These are phyloP conservation scores for Backusella tarrabulga DNA, from an alignment of 192 early-diverging fungal species.

Conservation along the genomic window DNA sequence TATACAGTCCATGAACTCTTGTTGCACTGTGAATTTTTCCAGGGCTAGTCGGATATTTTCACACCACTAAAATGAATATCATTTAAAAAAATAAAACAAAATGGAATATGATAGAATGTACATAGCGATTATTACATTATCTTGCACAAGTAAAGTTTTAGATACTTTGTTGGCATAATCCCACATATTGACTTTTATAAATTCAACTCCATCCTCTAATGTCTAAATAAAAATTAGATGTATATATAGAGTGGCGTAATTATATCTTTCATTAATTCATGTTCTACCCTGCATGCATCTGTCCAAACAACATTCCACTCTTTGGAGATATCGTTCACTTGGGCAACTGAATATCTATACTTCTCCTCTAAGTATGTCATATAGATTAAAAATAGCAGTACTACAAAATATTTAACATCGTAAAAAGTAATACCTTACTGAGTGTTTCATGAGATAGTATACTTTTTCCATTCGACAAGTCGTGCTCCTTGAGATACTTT, in stretches of 20 bases:
- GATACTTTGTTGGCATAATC: slow-evolving; percentile 22
- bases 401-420: neutral
- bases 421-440: neutral
- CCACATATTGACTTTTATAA: slow-evolving; percentile 17
- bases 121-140: slow-evolving; percentile 3
- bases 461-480: neutral
- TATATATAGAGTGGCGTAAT: neutral
- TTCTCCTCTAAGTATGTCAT: neutral
- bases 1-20: neutral
- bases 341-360: neutral
- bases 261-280: neutral
- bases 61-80: slow-evolving; percentile 13
- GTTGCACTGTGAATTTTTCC: slow-evolving; percentile 9
- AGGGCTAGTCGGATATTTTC: slow-evolving; percentile 5
- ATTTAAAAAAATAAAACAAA: too few relatives aligned
- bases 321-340: neutral
- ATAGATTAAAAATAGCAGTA: neutral
- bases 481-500: neutral
- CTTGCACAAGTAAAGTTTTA: slow-evolving; percentile 17
- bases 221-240: neutral
- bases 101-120: neutral
- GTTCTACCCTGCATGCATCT: neutral
- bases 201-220: slow-evolving; percentile 17
- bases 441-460: neutral
- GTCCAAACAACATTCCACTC: neutral